Conservation (phyloP, 331 rosid species). For the Dryas integrifolia region DNA sequence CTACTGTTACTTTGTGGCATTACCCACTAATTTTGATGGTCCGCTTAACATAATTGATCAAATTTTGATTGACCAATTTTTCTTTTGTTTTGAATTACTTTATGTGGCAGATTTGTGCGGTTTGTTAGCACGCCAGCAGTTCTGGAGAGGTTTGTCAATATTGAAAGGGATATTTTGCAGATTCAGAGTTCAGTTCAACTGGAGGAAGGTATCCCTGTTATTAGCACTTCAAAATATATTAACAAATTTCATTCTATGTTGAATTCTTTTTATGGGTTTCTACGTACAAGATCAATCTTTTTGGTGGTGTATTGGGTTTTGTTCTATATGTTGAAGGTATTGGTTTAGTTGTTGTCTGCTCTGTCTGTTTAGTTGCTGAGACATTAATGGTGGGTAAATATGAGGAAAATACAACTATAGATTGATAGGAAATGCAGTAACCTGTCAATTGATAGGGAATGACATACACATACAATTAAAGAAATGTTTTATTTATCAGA, state of each 20-base stretch:
- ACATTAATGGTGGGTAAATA: background rate
- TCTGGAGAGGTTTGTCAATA: conserved; percentile 62
- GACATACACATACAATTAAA: background rate
- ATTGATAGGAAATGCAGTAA: too few species aligned
- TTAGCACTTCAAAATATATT: too few species aligned
- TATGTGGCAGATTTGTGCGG: conserved; percentile 51
- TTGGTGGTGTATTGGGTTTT: background rate
- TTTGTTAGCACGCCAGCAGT: conserved; percentile 68
- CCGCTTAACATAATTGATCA: background rate
- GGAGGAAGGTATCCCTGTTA: conserved; percentile 36
- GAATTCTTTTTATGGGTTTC: background rate
- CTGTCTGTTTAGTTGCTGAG: background rate
- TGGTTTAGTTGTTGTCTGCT: background rate
- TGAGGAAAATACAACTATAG: background rate
- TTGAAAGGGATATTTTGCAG: conserved; percentile 62
- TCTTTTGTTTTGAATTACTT: background rate
- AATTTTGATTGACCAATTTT: background rate
- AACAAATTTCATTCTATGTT: too few species aligned
- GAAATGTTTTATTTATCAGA: background rate
- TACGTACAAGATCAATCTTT: background rate
- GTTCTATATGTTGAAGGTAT: background rate
- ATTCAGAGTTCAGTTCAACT: conserved; percentile 45
- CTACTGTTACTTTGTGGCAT: background rate
- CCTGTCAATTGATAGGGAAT: too few species aligned
- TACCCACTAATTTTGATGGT: background rate